Evolutionary conservation across 1,284 basidiomycete genomes (phyloP), one percentile per base, ranked within the genome.

Genomic region (Pisolithus thermaeus): DNA sequence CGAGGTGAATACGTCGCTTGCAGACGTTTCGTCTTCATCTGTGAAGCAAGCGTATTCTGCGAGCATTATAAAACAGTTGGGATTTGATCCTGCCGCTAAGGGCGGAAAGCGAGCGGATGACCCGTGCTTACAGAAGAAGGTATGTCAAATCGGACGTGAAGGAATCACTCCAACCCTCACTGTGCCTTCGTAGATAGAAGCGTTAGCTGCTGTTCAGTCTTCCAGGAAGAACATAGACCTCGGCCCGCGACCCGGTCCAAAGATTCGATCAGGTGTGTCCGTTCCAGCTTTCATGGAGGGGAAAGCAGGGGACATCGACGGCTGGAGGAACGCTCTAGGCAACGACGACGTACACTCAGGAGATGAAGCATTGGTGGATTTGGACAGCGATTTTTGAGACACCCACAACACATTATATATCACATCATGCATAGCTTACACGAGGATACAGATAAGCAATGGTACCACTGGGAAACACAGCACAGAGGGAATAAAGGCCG

Each of bases 21-120:
- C 49, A 46, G 53, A 50, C 18, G 50, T 23, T 11, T 46, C 57
- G 12, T 42, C 32, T 27, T 47, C 55, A 22, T 46, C 51, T 8
- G 39, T 52, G 38, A 79, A 75, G 64, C 73, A 70, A 44, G 74
- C 77, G 2, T 89, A 84, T 63, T 81, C 83, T 36, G 82, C 83
- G 0, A 69, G 72, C 42, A 63, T 85, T 27, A 80, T 90, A 61
- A 83, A 82, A 58, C 72, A 76, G 8, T 71, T 90, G 12, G 87
- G 87, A 1, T 90, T 90, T 53, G 84, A 90, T 67, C 87, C 87
- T 23, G 78, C 80, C 0, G 60, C 72, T 4, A 81, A 79, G 56
- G 65, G 70, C 23, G 79, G 79, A 38, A 67, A 72, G 38, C 67
- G 72, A 36, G 53, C 59, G 4, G 72, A 74, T 41, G 68, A 73